Conservation (phyloP, 2,329 filamentous ascomycete species). For the Elsinoe fawcettii region DNA sequence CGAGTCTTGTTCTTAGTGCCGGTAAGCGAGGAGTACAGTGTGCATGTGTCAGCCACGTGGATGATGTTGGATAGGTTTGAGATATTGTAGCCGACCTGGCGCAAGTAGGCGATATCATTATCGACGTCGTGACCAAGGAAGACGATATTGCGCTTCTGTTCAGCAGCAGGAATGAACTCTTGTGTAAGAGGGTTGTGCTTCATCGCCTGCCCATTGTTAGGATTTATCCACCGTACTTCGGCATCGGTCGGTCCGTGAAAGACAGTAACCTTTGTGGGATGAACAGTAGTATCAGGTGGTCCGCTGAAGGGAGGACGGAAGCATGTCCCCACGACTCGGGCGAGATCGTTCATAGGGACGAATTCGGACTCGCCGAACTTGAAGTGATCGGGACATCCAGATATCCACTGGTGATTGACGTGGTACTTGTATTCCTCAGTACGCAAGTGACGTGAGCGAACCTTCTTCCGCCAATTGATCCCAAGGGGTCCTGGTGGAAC, state of each 20-base stretch:
- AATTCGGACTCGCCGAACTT: constrained; percentile 61
- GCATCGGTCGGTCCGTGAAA: not conserved
- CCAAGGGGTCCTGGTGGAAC: constrained; percentile 55
- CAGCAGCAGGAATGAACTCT: constrained; percentile 18
- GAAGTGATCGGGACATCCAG: constrained; percentile 66
- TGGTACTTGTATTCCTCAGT: constrained; percentile 61
- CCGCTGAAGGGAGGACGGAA: constrained; percentile 51
- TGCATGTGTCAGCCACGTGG: constrained; percentile 64
- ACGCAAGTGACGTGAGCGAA: constrained; percentile 67
- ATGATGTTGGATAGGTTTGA: constrained; percentile 47
- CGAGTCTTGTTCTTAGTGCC: constrained; percentile 43
- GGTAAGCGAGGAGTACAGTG: constrained; percentile 59
- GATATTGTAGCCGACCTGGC: constrained; percentile 56
- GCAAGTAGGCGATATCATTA: constrained; percentile 62
- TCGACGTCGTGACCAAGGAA: constrained; percentile 70
- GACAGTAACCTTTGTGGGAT: not conserved
- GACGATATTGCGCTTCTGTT: constrained; percentile 53
- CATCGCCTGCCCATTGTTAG: not conserved
- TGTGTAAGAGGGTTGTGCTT: not conserved
- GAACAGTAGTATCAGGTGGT: not conserved
- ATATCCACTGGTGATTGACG: constrained; percentile 60
- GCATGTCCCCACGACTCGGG: constrained; percentile 42
- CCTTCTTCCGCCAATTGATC: constrained; percentile 57
- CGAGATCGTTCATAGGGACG: constrained; percentile 40
- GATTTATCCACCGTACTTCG: not conserved